A percentile compares a stretch with the other conserved stretches of the same genome.
Evolutionary conservation across 2,329 filamentous ascomycete species (phyloP).

Genomic region (Nemania bipapillata): DNA sequence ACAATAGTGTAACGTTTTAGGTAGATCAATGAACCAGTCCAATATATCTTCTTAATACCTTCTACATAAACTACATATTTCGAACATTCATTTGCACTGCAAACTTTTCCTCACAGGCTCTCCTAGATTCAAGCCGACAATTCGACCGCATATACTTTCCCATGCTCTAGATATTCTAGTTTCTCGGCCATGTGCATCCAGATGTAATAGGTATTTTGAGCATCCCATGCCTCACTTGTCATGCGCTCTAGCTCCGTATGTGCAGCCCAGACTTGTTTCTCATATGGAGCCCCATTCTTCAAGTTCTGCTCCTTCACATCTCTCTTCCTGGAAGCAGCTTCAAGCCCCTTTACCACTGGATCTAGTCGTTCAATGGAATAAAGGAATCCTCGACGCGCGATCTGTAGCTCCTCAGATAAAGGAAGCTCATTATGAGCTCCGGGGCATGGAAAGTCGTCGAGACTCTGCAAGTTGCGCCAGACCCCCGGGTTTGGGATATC

Average conservation of each 20-base stretch:
- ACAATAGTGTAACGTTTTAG: neutral
- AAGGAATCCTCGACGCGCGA: constrained; percentile 15
- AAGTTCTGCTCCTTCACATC: constrained; percentile 20
- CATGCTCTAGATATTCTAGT: constrained; percentile 13
- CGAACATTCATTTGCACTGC: neutral
- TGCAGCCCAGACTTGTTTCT: constrained; percentile 7
- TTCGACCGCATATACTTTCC: constrained; percentile 16
- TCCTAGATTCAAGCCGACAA: constrained; percentile 2
- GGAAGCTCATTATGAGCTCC: neutral
- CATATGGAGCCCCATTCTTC: constrained; percentile 10
- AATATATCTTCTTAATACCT: neutral
- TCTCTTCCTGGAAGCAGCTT: constrained; percentile 4
- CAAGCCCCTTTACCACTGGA: constrained; percentile 5
- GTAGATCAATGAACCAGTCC: neutral
- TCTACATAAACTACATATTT: neutral
- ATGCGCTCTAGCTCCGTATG: neutral
- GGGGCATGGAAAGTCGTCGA: constrained; percentile 17
- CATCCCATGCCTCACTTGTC: neutral
- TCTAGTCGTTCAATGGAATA: constrained; percentile 1
- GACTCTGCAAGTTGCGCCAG: constrained; percentile 23
- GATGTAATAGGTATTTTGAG: constrained; percentile 5
- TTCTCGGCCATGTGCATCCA: constrained; percentile 22
- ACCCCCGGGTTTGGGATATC: constrained; percentile 3
- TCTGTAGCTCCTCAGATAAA: constrained; percentile 29
- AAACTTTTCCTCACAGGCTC: neutral